These are phyloP conservation scores for Heterobasidion annosum DNA, from an alignment of 1,284 basidiomycete genomes.

Conservation along the genomic window DNA sequence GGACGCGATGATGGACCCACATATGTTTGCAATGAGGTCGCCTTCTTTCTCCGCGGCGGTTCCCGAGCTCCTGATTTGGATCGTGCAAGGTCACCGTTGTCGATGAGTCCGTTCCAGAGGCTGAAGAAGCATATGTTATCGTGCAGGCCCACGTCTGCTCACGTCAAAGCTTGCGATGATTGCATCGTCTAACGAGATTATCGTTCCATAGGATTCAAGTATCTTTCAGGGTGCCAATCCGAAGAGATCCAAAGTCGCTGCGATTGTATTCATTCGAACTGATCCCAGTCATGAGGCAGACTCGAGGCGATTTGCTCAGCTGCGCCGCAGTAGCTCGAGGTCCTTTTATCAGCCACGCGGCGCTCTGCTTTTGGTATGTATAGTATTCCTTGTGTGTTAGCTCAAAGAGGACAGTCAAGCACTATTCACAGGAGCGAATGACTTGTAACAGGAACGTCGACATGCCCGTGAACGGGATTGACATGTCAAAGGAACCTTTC, in stretches of 20 bases:
- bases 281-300: background rate
- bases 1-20: slow-evolving; percentile 2
- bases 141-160: background rate
- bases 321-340: too few relatives aligned
- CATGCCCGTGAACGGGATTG: too few relatives aligned
- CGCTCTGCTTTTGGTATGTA: background rate
- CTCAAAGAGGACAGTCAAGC: too few relatives aligned
- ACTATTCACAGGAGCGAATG: too few relatives aligned
- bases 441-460: too few relatives aligned
- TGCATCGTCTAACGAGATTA: background rate
- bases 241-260: too few relatives aligned
- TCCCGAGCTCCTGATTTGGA: background rate
- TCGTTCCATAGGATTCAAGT: too few relatives aligned
- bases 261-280: too few relatives aligned
- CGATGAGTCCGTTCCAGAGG: background rate
- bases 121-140: background rate
- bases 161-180: background rate
- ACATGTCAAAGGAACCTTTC: too few relatives aligned
- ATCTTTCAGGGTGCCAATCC: too few relatives aligned
- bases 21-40: slow-evolving; percentile 12
- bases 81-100: background rate
- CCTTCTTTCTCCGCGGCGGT: slow-evolving; percentile 1
- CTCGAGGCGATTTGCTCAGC: background rate
- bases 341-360: background rate
- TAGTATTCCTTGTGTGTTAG: background rate